Conservation (phyloP, 2,329 filamentous ascomycete genomes). For the Aspergillus novofumigatus region DNA sequence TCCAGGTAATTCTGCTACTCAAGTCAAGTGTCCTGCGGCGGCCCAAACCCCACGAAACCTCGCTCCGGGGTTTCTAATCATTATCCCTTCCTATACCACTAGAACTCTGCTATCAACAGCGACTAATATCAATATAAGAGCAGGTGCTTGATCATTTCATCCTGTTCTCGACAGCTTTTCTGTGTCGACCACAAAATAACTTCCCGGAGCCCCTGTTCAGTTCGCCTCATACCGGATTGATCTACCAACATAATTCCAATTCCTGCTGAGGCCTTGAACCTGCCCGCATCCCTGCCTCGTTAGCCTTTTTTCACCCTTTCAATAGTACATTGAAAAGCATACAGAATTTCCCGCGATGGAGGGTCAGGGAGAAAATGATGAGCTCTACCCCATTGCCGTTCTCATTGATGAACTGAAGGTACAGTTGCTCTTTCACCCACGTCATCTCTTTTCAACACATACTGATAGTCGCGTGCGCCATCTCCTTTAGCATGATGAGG, state of each 20-base stretch:
- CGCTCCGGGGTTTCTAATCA: constrained; percentile 25
- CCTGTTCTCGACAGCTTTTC: constrained; percentile 16
- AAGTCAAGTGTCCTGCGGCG: constrained; percentile 28
- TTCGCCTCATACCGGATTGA: constrained; percentile 25
- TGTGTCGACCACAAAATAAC: constrained; percentile 13
- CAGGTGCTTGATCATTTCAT: constrained; percentile 12
- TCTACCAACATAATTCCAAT: constrained; percentile 20
- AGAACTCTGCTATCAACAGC: constrained; percentile 12
- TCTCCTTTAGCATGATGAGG: constrained; percentile 81
- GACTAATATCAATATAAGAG: constrained; percentile 11
- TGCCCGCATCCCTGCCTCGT: constrained; percentile 24
- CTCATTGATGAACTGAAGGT: constrained; percentile 99
- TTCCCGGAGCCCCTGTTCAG: constrained; percentile 12
- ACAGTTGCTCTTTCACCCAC: constrained; percentile 29
- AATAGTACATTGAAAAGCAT: constrained; percentile 15
- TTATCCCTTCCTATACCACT: constrained; percentile 24
- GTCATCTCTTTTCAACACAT: constrained; percentile 12
- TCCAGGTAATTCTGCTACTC: constrained; percentile 25
- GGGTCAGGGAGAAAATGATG: constrained; percentile 85
- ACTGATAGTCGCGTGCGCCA: constrained; percentile 10
- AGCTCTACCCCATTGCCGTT: constrained; percentile 99
- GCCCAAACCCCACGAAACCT: constrained; percentile 39
- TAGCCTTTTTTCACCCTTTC: constrained; percentile 18
- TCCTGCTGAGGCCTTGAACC: constrained; percentile 30
- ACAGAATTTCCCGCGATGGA: constrained; percentile 66